Percentiles rank a stretch among this genome's conserved stretches.
phyloP scores from a whole-genome alignment of 176 grass and related monocot species.

The Rhynchospora breviuscula region DNA sequence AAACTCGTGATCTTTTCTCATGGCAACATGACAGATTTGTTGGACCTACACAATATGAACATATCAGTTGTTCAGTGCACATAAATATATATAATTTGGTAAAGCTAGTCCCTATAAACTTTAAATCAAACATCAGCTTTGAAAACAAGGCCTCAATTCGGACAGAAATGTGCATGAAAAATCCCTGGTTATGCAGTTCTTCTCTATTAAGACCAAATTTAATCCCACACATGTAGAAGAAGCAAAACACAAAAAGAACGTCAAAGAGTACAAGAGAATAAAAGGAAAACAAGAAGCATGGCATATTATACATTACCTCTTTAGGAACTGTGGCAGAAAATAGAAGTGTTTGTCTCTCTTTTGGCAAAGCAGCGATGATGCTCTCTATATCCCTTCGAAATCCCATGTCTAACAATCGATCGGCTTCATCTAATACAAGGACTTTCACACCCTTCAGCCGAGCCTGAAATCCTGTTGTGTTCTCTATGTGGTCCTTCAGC shows the following conservation, averaged over 20 bases:
- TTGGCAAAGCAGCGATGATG: conserved; percentile 74
- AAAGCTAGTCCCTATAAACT: conserved; percentile 16
- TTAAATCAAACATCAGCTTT: not conserved
- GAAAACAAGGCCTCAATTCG: not conserved
- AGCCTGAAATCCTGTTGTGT: conserved; percentile 69
- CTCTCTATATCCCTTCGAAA: conserved; percentile 94
- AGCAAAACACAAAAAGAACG: not conserved
- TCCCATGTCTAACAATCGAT: conserved; percentile 92
- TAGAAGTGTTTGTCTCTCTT: conserved; percentile 79
- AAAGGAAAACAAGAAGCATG: not conserved
- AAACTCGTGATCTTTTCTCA: conserved; percentile 70
- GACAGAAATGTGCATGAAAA: not conserved
- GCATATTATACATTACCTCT: conserved; percentile 44
- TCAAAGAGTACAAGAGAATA: not conserved
- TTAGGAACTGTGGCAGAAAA: conserved; percentile 94
- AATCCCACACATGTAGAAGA: not conserved
- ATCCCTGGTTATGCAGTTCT: not conserved
- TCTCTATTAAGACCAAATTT: not conserved
- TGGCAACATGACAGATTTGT: conserved; percentile 75
- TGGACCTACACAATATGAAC: conserved; percentile 40
- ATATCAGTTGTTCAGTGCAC: not conserved
- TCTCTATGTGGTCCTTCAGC: conserved; percentile 92
- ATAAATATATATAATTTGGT: conserved; percentile 20
- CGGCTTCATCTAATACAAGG: conserved; percentile 94
- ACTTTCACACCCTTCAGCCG: conserved; percentile 81